Evolutionary conservation across 352 stramenopile species (phyloP).

Genomic region (Thraustochytrium sp.): DNA sequence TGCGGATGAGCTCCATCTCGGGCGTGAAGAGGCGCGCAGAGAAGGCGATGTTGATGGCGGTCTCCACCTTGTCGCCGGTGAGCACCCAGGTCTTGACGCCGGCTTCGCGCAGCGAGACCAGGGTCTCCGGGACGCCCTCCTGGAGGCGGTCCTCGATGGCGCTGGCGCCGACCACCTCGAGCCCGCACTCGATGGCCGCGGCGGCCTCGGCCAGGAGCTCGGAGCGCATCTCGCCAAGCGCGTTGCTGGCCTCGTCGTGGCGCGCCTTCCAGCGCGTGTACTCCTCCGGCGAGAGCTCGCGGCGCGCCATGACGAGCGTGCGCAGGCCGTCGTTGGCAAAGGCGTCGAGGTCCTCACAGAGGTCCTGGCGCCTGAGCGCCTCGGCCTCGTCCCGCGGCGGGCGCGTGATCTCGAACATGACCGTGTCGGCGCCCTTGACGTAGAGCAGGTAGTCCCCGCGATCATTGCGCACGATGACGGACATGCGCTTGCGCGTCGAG

Average conservation of each 20-base stretch:
- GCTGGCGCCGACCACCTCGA: conserved; percentile 86
- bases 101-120: conserved; percentile 84
- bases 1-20: conserved; percentile 45
- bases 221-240: conserved; percentile 4
- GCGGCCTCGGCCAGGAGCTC: not conserved
- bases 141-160: conserved; percentile 95
- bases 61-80: conserved; percentile 98
- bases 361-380: conserved; percentile 53
- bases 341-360: conserved; percentile 61
- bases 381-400: not conserved
- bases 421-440: conserved; percentile 70
- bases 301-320: conserved; percentile 68
- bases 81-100: conserved; percentile 99
- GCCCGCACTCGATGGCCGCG: conserved; percentile 60
- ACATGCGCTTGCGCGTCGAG: conserved; percentile 85
- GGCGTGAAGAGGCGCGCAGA: conserved; percentile 86
- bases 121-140: conserved; percentile 87
- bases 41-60: conserved; percentile 95
- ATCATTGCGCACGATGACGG: conserved; percentile 57
- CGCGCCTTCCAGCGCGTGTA: conserved; percentile 63
- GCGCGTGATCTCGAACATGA: conserved; percentile 61
- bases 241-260: conserved; percentile 57
- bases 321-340: conserved; percentile 75
- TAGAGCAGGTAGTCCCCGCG: conserved; percentile 43
- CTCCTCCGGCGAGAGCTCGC: conserved; percentile 56